A percentile compares a stretch with the other conserved stretches of the same genome.
phyloP scores from a whole-genome alignment of 257 asterid genomes.

The Sherardia arvensis region DNA sequence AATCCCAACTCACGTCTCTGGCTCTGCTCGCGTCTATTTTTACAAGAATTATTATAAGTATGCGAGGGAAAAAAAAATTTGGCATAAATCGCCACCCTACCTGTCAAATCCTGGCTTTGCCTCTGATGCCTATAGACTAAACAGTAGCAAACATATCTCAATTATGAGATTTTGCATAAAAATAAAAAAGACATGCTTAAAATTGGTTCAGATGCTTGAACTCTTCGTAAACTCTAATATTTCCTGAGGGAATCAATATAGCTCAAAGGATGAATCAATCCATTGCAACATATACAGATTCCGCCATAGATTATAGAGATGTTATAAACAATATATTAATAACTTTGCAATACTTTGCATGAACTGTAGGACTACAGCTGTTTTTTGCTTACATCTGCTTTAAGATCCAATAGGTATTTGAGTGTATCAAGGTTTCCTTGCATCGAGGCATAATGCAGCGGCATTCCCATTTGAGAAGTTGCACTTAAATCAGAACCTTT shows the following conservation, averaged over 20 bases:
- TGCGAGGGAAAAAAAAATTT: no score
- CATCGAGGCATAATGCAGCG: slow-evolving; percentile 11
- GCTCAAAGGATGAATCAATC: background rate
- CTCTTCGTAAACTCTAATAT: background rate
- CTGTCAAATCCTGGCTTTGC: no score
- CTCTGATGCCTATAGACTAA: background rate
- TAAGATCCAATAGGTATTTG: slow-evolving; percentile 1
- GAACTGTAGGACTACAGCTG: background rate
- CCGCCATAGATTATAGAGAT: background rate
- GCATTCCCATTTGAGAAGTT: slow-evolving; percentile 2
- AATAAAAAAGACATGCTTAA: background rate
- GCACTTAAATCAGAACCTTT: slow-evolving; percentile 7
- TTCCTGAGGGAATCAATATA: background rate
- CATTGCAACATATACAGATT: background rate
- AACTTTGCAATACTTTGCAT: background rate
- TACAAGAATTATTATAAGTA: no score
- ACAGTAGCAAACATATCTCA: background rate
- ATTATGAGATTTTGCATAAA: background rate
- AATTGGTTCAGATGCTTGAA: background rate
- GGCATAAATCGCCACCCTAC: no score
- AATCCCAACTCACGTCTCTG: no score
- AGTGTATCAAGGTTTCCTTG: slow-evolving; percentile 4
- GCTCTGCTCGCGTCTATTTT: no score
- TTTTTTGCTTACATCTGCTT: slow-evolving; percentile 11
- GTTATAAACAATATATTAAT: background rate